Conservation (phyloP, 805 yeast genomes). For the Kodamaea neixiangensis region DNA sequence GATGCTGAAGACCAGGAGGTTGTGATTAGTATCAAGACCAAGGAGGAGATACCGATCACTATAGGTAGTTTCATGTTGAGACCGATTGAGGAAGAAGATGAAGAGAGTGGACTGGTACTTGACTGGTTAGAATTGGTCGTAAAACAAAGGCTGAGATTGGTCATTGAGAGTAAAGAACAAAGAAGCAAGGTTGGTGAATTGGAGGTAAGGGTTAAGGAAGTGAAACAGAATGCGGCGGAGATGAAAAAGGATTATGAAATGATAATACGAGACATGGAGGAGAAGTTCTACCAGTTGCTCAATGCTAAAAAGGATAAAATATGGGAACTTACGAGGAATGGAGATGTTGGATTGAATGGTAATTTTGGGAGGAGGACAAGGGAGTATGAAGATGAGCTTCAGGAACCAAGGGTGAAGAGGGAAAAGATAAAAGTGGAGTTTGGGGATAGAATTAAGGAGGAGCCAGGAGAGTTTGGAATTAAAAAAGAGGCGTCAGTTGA, state of each 20-base stretch:
- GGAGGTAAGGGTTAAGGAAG: slow-evolving; percentile 10
- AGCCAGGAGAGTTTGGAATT: slow-evolving; percentile 7
- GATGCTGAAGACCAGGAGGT: slow-evolving; percentile 11
- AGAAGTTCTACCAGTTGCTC: slow-evolving; percentile 28
- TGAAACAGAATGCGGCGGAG: slow-evolving; percentile 14
- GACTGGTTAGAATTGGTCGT: slow-evolving; percentile 28
- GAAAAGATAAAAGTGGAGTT: neutral
- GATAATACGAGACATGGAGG: slow-evolving; percentile 26
- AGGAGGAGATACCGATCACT: slow-evolving; percentile 26
- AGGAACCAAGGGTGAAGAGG: neutral
- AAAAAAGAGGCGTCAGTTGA: neutral
- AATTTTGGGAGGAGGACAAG: slow-evolving; percentile 12
- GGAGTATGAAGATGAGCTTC: slow-evolving; percentile 1
- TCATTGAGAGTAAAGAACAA: slow-evolving; percentile 3
- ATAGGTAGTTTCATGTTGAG: slow-evolving; percentile 27
- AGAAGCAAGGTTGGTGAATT: slow-evolving; percentile 1
- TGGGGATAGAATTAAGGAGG: neutral
- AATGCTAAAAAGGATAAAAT: slow-evolving; percentile 33
- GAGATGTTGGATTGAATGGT: slow-evolving; percentile 12
- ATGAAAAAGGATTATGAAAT: slow-evolving; percentile 18
- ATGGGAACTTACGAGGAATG: slow-evolving; percentile 23
- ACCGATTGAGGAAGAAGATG: slow-evolving; percentile 12
- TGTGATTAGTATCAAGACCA: slow-evolving; percentile 19
- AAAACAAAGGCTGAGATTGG: slow-evolving; percentile 15
- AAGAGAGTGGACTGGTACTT: slow-evolving; percentile 18